Conservation (phyloP, 106 monocot genomes). For the Acanthochlamys bracteata region DNA sequence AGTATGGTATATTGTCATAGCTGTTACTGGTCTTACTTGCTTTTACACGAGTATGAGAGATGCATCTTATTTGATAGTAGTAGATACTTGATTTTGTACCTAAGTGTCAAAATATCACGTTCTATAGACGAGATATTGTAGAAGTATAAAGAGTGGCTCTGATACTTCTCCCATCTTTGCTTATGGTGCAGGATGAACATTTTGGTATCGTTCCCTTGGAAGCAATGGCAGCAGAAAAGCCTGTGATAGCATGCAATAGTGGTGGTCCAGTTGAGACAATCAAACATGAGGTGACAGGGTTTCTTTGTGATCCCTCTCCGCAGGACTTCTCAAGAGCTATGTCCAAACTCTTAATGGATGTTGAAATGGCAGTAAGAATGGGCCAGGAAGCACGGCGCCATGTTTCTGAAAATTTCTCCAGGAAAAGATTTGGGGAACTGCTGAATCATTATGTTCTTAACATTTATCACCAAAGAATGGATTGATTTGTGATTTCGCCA, state of each 20-base stretch:
- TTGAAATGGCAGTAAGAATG: constrained; percentile 44
- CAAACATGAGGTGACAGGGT: constrained; percentile 50
- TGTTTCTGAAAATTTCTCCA: constrained; percentile 52
- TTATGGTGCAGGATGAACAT: constrained; percentile 59
- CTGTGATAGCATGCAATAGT: constrained; percentile 89
- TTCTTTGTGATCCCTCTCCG: constrained; percentile 54
- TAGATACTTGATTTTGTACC: no score
- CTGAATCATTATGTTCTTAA: constrained; percentile 46
- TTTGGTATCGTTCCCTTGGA: constrained; percentile 88
- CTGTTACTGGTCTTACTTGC: no score
- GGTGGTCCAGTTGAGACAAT: constrained; percentile 75
- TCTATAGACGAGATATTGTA: no score
- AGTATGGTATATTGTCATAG: no score
- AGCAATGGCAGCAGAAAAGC: constrained; percentile 83
- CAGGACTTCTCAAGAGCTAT: constrained; percentile 43
- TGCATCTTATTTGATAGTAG: no score
- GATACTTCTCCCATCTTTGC: no score
- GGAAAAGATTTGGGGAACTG: constrained; percentile 39
- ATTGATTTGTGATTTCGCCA: constrained; percentile 10
- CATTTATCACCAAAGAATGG: constrained; percentile 38
- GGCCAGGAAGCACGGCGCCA: constrained; percentile 44
- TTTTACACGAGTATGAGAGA: no score
- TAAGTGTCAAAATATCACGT: no score
- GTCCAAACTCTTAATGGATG: constrained; percentile 27
- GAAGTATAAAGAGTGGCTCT: no score